These are phyloP conservation scores for Trichoderma hamatum DNA, from an alignment of 2,329 filamentous ascomycete genomes.

Conservation along the genomic window DNA sequence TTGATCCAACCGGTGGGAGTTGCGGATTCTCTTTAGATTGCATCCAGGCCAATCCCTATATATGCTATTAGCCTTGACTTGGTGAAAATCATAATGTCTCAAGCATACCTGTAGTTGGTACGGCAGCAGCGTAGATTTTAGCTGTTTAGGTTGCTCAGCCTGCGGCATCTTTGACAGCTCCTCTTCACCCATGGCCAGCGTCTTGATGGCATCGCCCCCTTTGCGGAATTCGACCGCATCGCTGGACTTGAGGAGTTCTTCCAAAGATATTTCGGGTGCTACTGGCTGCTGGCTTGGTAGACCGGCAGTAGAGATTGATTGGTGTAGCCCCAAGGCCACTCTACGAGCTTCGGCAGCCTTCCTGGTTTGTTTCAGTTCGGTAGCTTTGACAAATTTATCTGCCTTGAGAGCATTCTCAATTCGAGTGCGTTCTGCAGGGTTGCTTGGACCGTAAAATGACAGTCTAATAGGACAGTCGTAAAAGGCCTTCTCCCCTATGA, in stretches of 20 bases:
- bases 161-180: conserved; percentile 71
- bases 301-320: conserved; percentile 44
- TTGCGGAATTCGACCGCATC: conserved; percentile 69
- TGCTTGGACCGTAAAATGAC: conserved; percentile 68
- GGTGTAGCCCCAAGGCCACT: conserved; percentile 44
- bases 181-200: conserved; percentile 71
- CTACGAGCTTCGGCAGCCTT: conserved; percentile 57
- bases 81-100: background rate
- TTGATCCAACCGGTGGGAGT: conserved; percentile 60
- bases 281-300: conserved; percentile 33
- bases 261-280: conserved; percentile 53
- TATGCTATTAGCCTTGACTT: background rate
- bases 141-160: conserved; percentile 66
- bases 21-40: conserved; percentile 71
- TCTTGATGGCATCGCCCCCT: conserved; percentile 66
- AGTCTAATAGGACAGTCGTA: conserved; percentile 76
- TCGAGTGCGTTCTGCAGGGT: conserved; percentile 52
- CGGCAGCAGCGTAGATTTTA: conserved; percentile 71
- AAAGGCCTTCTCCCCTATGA: conserved; percentile 65
- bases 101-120: conserved; percentile 68
- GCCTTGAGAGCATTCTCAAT: conserved; percentile 65
- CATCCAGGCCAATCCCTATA: conserved; percentile 80
- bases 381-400: conserved; percentile 64
- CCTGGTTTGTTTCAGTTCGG: conserved; percentile 58
- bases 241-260: conserved; percentile 67